phyloP scores from a whole-genome alignment of 257 asterid species.

The Solanum bukasovii region DNA sequence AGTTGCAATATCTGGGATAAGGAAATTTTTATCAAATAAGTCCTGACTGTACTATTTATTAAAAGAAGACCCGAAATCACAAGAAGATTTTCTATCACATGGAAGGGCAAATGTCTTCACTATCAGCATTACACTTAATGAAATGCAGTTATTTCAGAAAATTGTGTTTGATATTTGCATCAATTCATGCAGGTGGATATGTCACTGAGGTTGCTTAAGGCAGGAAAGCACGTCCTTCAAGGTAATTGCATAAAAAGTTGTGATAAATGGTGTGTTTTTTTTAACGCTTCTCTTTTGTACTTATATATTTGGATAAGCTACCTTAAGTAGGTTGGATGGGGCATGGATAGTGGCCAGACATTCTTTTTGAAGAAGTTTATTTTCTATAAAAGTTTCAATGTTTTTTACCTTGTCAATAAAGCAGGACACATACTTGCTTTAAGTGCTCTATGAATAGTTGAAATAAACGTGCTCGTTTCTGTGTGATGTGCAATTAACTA shows the following conservation, averaged over 20 bases:
- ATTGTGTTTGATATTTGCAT: neutral
- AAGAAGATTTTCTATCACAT: neutral
- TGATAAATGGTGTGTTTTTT: neutral
- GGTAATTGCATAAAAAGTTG: conserved; percentile 31
- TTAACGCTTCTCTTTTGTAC: neutral
- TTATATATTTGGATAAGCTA: neutral
- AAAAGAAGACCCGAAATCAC: neutral
- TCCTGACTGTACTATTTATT: neutral
- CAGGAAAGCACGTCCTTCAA: conserved; percentile 95
- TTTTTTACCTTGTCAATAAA: neutral
- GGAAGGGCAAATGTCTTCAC: neutral
- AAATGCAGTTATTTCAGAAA: neutral
- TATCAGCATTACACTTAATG: neutral
- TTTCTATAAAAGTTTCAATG: neutral
- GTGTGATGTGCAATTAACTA: conserved; percentile 15
- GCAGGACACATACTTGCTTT: neutral
- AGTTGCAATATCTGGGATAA: neutral
- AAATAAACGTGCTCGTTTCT: neutral
- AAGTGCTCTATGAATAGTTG: neutral
- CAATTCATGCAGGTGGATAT: conserved; percentile 64
- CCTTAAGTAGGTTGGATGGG: neutral
- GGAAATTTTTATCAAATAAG: neutral
- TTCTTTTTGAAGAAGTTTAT: neutral
- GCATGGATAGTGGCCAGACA: neutral
- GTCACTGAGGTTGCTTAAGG: conserved; percentile 68